Evolutionary conservation across 306 rosid genomes (phyloP).

Genomic region (Glycine soja): DNA sequence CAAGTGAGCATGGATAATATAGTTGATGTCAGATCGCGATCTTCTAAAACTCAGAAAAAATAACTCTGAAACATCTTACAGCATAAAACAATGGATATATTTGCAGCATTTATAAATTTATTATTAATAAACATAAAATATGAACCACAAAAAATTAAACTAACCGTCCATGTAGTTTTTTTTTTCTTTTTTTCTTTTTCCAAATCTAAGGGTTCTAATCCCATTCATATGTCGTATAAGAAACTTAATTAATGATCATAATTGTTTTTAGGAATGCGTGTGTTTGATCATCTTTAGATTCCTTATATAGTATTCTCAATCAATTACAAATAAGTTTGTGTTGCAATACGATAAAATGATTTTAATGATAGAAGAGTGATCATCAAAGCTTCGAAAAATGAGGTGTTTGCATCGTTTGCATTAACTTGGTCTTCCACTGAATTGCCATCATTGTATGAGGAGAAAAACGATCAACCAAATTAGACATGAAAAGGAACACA

Average conservation of each 20-base stretch:
- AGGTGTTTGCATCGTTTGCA: background rate
- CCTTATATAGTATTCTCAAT: background rate
- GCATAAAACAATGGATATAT: background rate
- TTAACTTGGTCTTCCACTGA: background rate
- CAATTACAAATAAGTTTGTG: background rate
- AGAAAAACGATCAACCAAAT: background rate
- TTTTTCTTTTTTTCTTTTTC: background rate
- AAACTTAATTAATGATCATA: background rate
- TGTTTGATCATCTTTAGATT: background rate
- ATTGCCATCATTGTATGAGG: background rate
- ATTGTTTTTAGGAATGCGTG: background rate
- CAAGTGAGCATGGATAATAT: background rate
- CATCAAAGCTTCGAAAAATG: background rate
- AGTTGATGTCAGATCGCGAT: background rate
- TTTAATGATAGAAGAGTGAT: background rate
- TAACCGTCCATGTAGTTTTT: background rate
- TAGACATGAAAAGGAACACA: constrained; percentile 3
- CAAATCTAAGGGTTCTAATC: background rate
- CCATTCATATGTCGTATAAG: background rate
- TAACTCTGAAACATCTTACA: background rate
- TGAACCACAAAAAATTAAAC: background rate
- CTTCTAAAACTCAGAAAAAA: background rate
- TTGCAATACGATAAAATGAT: background rate
- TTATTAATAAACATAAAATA: background rate
- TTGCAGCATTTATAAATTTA: background rate